Conservation (phyloP, 768 basidiomycete genomes). For the Myochromella boudieri region DNA sequence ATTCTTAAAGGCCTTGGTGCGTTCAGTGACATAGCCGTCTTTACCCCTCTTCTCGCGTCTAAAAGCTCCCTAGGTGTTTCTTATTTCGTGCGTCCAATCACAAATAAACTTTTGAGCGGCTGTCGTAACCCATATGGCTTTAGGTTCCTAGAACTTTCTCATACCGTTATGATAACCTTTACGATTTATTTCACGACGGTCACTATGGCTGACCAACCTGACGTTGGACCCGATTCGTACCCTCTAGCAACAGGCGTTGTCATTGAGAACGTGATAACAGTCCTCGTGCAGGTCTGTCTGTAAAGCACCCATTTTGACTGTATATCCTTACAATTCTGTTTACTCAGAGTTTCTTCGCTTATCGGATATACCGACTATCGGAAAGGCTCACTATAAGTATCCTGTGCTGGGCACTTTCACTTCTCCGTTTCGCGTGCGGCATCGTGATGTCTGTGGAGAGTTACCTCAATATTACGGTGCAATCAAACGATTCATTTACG, state of each 20-base stretch:
- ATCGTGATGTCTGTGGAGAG: slow-evolving; percentile 17
- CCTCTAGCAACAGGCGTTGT: slow-evolving; percentile 18
- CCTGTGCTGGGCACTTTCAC: slow-evolving; percentile 17
- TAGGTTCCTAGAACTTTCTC: slow-evolving; percentile 19
- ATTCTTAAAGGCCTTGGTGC: slow-evolving; percentile 12
- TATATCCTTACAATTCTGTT: neutral
- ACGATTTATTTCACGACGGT: slow-evolving; percentile 21
- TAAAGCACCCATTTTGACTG: neutral
- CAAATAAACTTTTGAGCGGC: too few species aligned
- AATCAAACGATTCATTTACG: slow-evolving; percentile 20
- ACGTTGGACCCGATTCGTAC: slow-evolving; percentile 19
- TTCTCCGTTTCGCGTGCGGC: slow-evolving; percentile 19
- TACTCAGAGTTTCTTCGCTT: slow-evolving; percentile 23
- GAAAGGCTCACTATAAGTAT: slow-evolving; percentile 11
- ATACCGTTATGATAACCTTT: slow-evolving; percentile 17
- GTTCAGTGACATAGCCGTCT: neutral
- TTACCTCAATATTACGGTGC: slow-evolving; percentile 21
- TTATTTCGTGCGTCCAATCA: too few species aligned
- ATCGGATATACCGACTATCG: slow-evolving; percentile 22
- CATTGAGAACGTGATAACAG: slow-evolving; percentile 20
- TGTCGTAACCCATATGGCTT: too few species aligned
- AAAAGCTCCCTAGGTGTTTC: too few species aligned
- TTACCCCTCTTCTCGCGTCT: too few species aligned
- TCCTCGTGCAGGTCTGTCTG: slow-evolving; percentile 17
- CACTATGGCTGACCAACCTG: slow-evolving; percentile 3